These are phyloP conservation scores for Cercophora newfieldiana DNA, from an alignment of 495 filamentous ascomycete species.

Conservation along the genomic window DNA sequence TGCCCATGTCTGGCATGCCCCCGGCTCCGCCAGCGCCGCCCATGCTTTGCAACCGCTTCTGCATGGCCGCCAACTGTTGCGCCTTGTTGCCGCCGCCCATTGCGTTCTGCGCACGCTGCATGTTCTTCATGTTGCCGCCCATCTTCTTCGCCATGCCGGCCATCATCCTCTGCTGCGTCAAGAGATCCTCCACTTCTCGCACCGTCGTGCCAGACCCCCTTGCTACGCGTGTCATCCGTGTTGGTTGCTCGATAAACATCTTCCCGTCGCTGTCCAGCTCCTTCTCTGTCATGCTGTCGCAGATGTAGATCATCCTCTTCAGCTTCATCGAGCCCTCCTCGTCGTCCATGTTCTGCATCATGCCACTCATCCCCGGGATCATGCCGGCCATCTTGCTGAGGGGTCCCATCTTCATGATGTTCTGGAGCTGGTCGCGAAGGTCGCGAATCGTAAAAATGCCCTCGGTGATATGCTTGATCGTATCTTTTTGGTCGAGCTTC, in stretches of 20 bases:
- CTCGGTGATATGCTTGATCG: slow-evolving; percentile 96
- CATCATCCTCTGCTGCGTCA: slow-evolving; percentile 98
- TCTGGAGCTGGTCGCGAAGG: slow-evolving; percentile 89
- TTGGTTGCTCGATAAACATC: slow-evolving; percentile 87
- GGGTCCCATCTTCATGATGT: slow-evolving; percentile 99
- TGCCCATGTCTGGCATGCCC: slow-evolving; percentile 78
- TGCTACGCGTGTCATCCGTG: slow-evolving; percentile 91
- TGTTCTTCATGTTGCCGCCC: slow-evolving; percentile 93
- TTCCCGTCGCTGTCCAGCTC: slow-evolving; percentile 95
- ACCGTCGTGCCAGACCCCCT: slow-evolving; percentile 87
- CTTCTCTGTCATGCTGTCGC: slow-evolving; percentile 94
- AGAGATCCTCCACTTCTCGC: slow-evolving; percentile 93
- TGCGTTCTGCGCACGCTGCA: slow-evolving; percentile 88
- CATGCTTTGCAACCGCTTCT: slow-evolving; percentile 91
- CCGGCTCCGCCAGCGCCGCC: slow-evolving; percentile 53
- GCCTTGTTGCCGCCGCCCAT: slow-evolving; percentile 83
- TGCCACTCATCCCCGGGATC: slow-evolving; percentile 90
- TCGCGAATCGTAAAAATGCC: slow-evolving; percentile 96
- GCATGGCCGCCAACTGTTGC: slow-evolving; percentile 97
- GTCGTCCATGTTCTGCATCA: slow-evolving; percentile 95
- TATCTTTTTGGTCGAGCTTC: slow-evolving; percentile 96
- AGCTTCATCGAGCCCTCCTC: slow-evolving; percentile 91
- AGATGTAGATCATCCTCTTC: slow-evolving; percentile 98
- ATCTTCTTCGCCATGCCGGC: slow-evolving; percentile 99
- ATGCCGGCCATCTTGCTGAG: slow-evolving; percentile 97